A percentile compares a stretch with the other conserved stretches of the same genome.
Conservation (phyloP, 306 rosid genomes). For the Sophora flavescens region DNA sequence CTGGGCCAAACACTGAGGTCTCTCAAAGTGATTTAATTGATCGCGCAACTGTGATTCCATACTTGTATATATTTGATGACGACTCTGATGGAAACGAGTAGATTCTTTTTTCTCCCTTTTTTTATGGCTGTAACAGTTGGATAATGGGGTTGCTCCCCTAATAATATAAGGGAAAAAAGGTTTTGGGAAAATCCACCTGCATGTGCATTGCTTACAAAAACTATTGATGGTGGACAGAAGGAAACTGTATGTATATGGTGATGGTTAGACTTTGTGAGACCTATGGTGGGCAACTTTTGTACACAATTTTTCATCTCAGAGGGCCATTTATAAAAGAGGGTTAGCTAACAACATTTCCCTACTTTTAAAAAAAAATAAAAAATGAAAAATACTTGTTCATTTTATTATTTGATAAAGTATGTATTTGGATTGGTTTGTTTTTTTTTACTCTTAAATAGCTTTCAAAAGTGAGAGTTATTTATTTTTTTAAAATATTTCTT, state of each 20-base stretch:
- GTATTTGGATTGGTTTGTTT: too few species aligned
- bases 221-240: not conserved
- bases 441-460: too few species aligned
- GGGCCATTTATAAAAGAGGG: not conserved
- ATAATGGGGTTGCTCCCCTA: not conserved
- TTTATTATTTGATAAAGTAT: not conserved
- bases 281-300: not conserved
- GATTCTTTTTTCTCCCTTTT: slow-evolving; percentile 1
- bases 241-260: too few species aligned
- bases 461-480: too few species aligned
- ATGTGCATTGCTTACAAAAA: not conserved
- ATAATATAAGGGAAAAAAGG: not conserved
- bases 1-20: slow-evolving; percentile 54
- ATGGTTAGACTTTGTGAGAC: not conserved
- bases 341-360: not conserved
- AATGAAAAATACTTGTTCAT: not conserved
- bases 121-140: slow-evolving; percentile 29
- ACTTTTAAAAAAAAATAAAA: not conserved
- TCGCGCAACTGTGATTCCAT: slow-evolving; percentile 64
- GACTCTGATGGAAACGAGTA: slow-evolving; percentile 70
- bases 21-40: slow-evolving; percentile 50
- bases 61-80: slow-evolving; percentile 67
- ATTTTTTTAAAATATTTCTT: too few species aligned
- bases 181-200: not conserved
- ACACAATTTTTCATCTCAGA: not conserved